These are phyloP conservation scores for Backusella morwellensis DNA, from an alignment of 192 early-diverging fungal genomes.

Conservation along the genomic window DNA sequence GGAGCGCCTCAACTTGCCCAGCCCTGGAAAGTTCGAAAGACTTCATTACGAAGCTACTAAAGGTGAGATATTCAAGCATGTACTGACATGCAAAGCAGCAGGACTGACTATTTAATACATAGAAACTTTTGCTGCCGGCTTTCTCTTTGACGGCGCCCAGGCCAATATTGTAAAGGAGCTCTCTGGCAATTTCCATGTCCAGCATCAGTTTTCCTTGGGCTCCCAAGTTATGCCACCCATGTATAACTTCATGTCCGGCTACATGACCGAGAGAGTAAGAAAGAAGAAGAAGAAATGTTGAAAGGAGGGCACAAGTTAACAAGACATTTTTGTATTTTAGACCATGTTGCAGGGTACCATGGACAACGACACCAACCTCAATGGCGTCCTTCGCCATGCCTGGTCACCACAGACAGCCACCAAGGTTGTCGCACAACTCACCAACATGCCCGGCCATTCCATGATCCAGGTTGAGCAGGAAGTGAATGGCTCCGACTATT, in stretches of 20 bases:
- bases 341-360: constrained; percentile 91
- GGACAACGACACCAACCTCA: constrained; percentile 88
- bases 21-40: constrained; percentile 80
- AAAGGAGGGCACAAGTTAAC: background rate
- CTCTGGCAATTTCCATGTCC: constrained; percentile 92
- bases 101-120: background rate
- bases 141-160: constrained; percentile 92
- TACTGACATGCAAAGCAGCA: too few species aligned
- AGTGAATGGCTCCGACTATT: constrained; percentile 85
- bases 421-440: constrained; percentile 68
- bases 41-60: constrained; percentile 75
- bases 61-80: constrained; percentile 41
- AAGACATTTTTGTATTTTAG: constrained; percentile 35
- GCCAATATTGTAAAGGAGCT: constrained; percentile 92
- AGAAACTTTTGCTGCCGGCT: constrained; percentile 83
- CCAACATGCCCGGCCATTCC: constrained; percentile 74
- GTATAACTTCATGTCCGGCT: constrained; percentile 93
- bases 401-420: constrained; percentile 69
- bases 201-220: constrained; percentile 90
- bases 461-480: constrained; percentile 95
- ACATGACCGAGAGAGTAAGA: constrained; percentile 69
- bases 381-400: constrained; percentile 61
- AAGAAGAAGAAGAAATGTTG: background rate
- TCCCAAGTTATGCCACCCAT: constrained; percentile 73
- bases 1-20: constrained; percentile 58